Evolutionary conservation across 345 rosid genomes (phyloP).

Genomic region (Eucalyptus urophylla): DNA sequence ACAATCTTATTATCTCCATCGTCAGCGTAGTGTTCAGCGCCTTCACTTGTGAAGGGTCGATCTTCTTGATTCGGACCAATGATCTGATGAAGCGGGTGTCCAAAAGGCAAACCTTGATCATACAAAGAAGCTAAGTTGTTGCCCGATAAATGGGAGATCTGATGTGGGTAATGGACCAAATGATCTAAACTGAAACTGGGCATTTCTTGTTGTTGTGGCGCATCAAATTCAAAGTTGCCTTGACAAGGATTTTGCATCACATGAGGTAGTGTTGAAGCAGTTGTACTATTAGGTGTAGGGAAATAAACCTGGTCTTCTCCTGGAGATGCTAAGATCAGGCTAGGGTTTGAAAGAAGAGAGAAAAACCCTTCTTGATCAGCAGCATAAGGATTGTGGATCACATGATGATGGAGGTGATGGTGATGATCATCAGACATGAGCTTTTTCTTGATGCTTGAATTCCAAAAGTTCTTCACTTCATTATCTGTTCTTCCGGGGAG

Average conservation of each 20-base stretch:
- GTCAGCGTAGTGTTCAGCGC: background rate
- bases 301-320: background rate
- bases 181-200: background rate
- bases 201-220: background rate
- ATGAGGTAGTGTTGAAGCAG: background rate
- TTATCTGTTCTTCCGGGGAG: conserved; percentile 92
- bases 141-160: background rate
- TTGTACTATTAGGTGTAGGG: background rate
- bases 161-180: background rate
- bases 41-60: background rate
- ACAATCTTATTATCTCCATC: background rate
- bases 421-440: conserved; percentile 37
- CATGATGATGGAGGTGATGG: background rate
- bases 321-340: background rate
- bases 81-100: background rate
- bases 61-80: background rate
- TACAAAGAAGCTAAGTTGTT: background rate
- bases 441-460: conserved; percentile 85
- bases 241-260: background rate
- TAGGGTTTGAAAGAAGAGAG: background rate
- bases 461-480: conserved; percentile 95
- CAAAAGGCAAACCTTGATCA: background rate
- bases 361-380: background rate
- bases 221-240: background rate
- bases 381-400: background rate